Conservation (phyloP, 257 asterid species). For the Solanum tacnaense region DNA sequence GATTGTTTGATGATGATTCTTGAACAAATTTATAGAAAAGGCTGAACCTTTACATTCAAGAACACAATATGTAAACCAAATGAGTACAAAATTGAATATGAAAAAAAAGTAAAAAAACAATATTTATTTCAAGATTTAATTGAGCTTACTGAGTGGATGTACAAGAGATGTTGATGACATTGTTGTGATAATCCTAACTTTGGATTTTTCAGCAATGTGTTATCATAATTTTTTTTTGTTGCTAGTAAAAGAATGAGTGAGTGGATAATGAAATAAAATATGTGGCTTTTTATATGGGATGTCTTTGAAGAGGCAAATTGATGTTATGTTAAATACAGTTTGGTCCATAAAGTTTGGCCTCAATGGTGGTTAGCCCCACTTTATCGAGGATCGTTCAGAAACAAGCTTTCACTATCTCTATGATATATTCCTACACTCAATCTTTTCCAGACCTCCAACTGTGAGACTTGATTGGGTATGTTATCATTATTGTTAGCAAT, state of each 20-base stretch:
- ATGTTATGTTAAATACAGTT: neutral
- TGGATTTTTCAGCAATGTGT: too few species aligned
- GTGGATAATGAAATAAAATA: neutral
- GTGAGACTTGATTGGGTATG: neutral
- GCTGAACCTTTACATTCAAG: too few species aligned
- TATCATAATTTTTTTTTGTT: neutral
- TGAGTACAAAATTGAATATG: too few species aligned
- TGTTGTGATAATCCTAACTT: too few species aligned
- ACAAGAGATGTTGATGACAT: too few species aligned
- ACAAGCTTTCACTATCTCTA: neutral
- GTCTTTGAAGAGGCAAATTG: neutral
- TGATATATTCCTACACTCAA: neutral
- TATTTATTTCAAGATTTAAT: too few species aligned
- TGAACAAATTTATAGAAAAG: too few species aligned
- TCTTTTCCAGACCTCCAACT: neutral
- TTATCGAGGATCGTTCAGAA: rapidly evolving
- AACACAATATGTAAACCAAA: too few species aligned
- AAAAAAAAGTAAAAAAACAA: too few species aligned
- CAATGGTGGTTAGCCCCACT: neutral
- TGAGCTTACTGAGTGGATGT: too few species aligned
- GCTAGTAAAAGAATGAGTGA: neutral
- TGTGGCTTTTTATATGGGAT: neutral
- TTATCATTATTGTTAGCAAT: neutral
- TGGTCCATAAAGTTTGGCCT: neutral
- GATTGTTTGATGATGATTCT: too few species aligned